These are phyloP conservation scores for Talaromyces funiculosus DNA, from an alignment of 2,329 filamentous ascomycete species.

Conservation along the genomic window DNA sequence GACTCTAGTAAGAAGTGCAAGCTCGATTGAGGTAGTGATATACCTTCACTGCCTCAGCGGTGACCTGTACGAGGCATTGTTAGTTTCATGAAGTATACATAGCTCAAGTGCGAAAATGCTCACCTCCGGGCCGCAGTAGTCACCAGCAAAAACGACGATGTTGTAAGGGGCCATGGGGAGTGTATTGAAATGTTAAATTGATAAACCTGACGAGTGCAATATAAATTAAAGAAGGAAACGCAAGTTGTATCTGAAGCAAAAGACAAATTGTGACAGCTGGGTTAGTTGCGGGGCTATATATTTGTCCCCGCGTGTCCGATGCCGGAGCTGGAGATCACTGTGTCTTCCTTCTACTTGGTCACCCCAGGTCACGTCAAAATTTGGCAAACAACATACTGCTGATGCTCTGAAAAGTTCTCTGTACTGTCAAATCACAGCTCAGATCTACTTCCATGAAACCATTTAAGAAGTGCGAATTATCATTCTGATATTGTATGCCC, in stretches of 20 bases:
- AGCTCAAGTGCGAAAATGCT: conserved; percentile 20
- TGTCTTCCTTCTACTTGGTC: background rate
- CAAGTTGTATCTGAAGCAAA: too few species aligned
- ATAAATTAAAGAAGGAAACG: too few species aligned
- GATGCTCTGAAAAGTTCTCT: background rate
- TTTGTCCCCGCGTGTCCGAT: conserved; percentile 8
- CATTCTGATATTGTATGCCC: background rate
- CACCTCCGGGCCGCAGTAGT: conserved; percentile 84
- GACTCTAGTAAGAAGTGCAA: background rate
- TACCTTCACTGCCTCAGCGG: conserved; percentile 81
- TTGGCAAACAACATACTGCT: background rate
- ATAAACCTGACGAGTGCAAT: too few species aligned
- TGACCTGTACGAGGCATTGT: conserved; percentile 52
- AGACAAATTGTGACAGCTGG: background rate
- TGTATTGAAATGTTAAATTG: background rate
- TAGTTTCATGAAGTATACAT: background rate
- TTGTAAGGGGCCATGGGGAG: conserved; percentile 64
- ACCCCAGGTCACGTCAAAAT: background rate
- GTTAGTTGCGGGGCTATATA: conserved; percentile 6
- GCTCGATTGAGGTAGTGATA: conserved; percentile 9
- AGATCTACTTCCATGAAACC: background rate
- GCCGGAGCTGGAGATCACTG: conserved; percentile 2
- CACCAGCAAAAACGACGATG: conserved; percentile 75
- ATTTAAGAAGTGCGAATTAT: background rate
- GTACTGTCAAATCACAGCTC: background rate